phyloP scores from a whole-genome alignment of 257 asterid species.

The Cinchona pubescens region DNA sequence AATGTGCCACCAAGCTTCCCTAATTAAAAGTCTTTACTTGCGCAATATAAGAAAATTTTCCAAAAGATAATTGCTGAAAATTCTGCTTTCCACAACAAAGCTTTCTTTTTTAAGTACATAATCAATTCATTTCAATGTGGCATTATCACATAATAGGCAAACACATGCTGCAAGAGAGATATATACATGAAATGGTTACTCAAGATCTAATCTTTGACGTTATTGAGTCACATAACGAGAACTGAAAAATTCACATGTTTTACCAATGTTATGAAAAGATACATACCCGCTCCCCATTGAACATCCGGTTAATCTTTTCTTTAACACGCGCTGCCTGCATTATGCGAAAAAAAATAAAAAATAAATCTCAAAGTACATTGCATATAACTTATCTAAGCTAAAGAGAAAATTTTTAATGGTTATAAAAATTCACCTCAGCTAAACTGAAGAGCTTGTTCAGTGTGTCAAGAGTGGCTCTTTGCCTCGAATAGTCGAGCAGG shows the following conservation, averaged over 20 bases:
- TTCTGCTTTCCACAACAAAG: not conserved
- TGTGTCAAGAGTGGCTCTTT: conserved; percentile 69
- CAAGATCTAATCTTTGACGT: no score
- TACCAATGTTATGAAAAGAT: conserved; percentile 7
- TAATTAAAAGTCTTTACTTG: not conserved
- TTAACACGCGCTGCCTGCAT: conserved; percentile 78
- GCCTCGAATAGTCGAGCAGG: conserved; percentile 86
- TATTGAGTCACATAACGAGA: not conserved
- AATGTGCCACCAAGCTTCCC: conserved; percentile 18
- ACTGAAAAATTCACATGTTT: not conserved
- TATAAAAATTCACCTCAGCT: conserved; percentile 66
- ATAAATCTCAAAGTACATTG: conserved; percentile 20
- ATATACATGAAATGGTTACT: no score
- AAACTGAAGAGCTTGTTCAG: conserved; percentile 57
- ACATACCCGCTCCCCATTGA: conserved; percentile 88
- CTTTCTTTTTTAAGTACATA: not conserved
- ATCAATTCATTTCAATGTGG: not conserved
- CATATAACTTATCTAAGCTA: not conserved
- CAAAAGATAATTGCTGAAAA: not conserved
- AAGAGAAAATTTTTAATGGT: conserved; percentile 9
- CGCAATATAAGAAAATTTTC: not conserved
- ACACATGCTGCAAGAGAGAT: not conserved
- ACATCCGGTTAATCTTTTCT: conserved; percentile 79
- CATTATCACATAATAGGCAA: not conserved
- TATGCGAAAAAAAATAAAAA: conserved; percentile 26